Conservation (phyloP, 768 basidiomycete species). For the Pilatotrama ljubarskyi region DNA sequence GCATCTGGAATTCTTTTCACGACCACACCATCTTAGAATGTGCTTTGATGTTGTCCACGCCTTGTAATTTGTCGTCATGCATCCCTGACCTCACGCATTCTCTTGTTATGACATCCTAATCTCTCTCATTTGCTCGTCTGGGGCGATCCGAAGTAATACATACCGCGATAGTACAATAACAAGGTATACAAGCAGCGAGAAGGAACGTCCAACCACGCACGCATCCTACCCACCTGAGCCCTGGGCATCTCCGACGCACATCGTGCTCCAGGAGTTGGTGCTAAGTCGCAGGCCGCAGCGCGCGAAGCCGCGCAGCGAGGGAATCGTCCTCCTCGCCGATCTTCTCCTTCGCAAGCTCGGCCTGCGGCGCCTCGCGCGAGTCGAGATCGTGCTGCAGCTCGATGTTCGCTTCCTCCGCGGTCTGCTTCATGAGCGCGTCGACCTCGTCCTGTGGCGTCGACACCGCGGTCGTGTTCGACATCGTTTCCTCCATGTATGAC, state of each 20-base stretch:
- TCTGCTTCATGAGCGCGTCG: conserved; percentile 87
- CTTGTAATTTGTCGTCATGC: conserved; percentile 10
- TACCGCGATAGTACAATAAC: conserved; percentile 14
- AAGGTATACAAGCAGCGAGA: conserved; percentile 17
- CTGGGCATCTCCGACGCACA: background rate
- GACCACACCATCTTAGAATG: conserved; percentile 1
- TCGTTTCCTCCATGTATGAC: conserved; percentile 96
- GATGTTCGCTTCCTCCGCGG: conserved; percentile 95
- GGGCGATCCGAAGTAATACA: conserved; percentile 15
- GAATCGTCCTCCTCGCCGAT: conserved; percentile 74
- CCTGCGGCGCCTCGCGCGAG: conserved; percentile 46
- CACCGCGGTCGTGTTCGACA: conserved; percentile 89
- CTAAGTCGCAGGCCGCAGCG: conserved; percentile 76
- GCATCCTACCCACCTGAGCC: background rate
- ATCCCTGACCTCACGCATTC: background rate
- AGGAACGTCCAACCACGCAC: background rate
- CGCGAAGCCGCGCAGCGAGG: conserved; percentile 85
- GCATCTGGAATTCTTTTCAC: background rate
- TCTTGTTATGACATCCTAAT: background rate
- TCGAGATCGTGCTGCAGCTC: conserved; percentile 91
- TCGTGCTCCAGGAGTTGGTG: background rate
- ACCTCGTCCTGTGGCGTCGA: conserved; percentile 98
- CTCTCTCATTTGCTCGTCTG: background rate
- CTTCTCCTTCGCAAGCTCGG: conserved; percentile 53
- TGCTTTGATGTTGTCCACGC: conserved; percentile 13